These are phyloP conservation scores for Viridothelium virens DNA, from an alignment of 495 filamentous ascomycete genomes.

Conservation along the genomic window DNA sequence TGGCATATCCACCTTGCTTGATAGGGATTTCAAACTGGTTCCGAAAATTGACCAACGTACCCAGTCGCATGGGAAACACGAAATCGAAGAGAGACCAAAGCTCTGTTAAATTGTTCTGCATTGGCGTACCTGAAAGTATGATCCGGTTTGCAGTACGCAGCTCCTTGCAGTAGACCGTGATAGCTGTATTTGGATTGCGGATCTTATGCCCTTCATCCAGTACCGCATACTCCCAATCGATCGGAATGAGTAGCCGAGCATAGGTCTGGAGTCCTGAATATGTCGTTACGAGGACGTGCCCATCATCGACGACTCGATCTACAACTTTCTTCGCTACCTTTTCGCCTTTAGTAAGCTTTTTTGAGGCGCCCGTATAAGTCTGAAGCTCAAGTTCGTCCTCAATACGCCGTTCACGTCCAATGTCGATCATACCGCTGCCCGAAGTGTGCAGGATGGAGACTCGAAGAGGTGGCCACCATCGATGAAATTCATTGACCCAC, in stretches of 20 bases:
- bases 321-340: conserved; percentile 70
- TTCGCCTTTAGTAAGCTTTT: conserved; percentile 43
- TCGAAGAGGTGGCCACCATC: conserved; percentile 92
- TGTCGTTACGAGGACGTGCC: conserved; percentile 89
- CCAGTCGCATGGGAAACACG: conserved; percentile 88
- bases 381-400: conserved; percentile 56
- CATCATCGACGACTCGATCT: conserved; percentile 71
- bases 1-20: conserved; percentile 82
- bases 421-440: conserved; percentile 89
- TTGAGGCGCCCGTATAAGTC: conserved; percentile 33
- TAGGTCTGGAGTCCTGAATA: conserved; percentile 91
- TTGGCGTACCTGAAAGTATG: conserved; percentile 91
- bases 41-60: conserved; percentile 81
- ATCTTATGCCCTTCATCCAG: conserved; percentile 98
- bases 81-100: conserved; percentile 97
- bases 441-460: conserved; percentile 93
- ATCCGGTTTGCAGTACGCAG: conserved; percentile 78
- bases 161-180: conserved; percentile 89
- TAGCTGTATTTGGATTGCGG: conserved; percentile 83
- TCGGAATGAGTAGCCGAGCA: conserved; percentile 63
- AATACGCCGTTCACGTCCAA: conserved; percentile 58
- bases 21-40: conserved; percentile 89
- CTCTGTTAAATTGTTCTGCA: conserved; percentile 96
- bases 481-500: conserved; percentile 97
- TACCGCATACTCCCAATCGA: conserved; percentile 87